These are phyloP conservation scores for Cutaneotrichosporon sp. DNA, from an alignment of 1,284 basidiomycete species.

Conservation along the genomic window DNA sequence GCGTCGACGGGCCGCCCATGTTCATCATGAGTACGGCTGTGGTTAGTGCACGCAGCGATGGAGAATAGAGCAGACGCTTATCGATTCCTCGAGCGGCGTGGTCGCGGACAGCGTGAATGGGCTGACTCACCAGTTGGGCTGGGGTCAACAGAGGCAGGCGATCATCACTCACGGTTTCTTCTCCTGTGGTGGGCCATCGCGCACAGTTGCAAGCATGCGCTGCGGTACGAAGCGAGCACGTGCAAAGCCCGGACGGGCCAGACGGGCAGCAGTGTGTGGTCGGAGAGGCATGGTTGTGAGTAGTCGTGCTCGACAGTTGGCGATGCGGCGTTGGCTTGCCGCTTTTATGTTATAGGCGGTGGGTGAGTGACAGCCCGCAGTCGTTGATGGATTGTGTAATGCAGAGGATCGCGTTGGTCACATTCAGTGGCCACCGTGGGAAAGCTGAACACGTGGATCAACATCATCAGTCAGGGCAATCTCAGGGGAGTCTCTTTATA, in stretches of 20 bases:
- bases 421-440: too few relatives aligned
- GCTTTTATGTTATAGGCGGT: too few relatives aligned
- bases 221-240: neutral
- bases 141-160: neutral
- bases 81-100: neutral
- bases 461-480: too few relatives aligned
- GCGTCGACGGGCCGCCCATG: conserved; percentile 96
- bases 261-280: neutral
- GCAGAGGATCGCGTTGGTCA: too few relatives aligned
- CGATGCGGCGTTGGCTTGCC: too few relatives aligned
- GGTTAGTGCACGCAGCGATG: neutral
- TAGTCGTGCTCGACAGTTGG: too few relatives aligned
- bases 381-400: too few relatives aligned
- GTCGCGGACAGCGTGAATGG: too few relatives aligned
- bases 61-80: neutral
- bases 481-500: too few relatives aligned
- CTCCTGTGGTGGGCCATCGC: conserved; percentile 6
- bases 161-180: conserved; percentile 7
- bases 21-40: conserved; percentile 92
- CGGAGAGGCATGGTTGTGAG: neutral
- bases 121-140: conserved; percentile 17
- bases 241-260: neutral
- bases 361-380: too few relatives aligned
- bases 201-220: conserved; percentile 12
- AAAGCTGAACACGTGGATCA: too few relatives aligned